A percentile compares a stretch with the other conserved stretches of the same genome.
These are phyloP conservation scores for Mycena vitilis DNA, from an alignment of 768 basidiomycete genomes.

Conservation along the genomic window DNA sequence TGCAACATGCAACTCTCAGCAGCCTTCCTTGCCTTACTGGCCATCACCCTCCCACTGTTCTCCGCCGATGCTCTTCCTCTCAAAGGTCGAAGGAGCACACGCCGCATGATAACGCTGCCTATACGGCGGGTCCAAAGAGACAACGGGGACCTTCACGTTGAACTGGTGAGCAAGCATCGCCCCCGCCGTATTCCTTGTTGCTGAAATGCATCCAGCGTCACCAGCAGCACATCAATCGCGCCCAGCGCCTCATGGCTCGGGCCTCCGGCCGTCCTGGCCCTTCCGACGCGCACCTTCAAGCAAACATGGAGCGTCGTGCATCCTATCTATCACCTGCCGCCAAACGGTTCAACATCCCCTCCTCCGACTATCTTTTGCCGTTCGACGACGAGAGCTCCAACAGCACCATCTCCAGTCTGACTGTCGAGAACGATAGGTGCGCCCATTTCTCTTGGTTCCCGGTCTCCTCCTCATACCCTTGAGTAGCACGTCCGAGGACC, in stretches of 20 bases:
- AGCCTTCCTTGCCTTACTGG: constrained; percentile 21
- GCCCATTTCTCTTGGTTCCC: not conserved
- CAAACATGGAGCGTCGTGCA: constrained; percentile 32
- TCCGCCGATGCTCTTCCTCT: constrained; percentile 30
- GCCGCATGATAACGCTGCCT: constrained; percentile 25
- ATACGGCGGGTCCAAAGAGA: constrained; percentile 13
- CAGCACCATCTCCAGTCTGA: constrained; percentile 5
- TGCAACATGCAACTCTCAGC: constrained; percentile 27
- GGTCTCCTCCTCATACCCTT: not conserved
- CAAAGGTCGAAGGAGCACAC: not conserved
- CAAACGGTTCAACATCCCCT: constrained; percentile 25
- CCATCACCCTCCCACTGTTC: constrained; percentile 6
- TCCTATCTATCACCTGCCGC: constrained; percentile 6
- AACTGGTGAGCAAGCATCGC: constrained; percentile 12
- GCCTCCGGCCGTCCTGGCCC: constrained; percentile 22
- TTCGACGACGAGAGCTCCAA: no score
- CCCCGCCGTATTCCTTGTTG: not conserved
- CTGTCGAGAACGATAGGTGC: constrained; percentile 17
- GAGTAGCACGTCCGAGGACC: not conserved
- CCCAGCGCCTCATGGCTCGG: constrained; percentile 31
- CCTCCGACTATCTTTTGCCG: no score
- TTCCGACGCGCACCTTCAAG: constrained; percentile 22
- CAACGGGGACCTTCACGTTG: constrained; percentile 8
- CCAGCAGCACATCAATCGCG: constrained; percentile 36
- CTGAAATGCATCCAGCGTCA: constrained; percentile 24